phyloP scores from a whole-genome alignment of 169 alveolate genomes.

The Plasmodium knowlesi region DNA sequence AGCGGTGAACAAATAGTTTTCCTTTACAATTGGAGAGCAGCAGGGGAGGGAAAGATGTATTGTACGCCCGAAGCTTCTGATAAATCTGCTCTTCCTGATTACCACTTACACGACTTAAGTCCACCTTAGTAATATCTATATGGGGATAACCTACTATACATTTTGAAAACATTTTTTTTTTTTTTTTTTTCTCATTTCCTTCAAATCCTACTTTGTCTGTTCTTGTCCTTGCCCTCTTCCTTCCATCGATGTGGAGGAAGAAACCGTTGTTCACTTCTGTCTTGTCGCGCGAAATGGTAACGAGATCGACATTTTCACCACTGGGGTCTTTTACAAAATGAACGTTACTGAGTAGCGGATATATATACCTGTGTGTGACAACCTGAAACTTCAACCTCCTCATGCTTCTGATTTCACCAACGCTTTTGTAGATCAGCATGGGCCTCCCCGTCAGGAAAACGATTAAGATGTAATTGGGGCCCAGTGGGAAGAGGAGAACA shows the following conservation, averaged over 20 bases:
- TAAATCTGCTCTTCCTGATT: neutral
- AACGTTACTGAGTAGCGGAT: constrained; percentile 26
- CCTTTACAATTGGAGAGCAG: constrained; percentile 47
- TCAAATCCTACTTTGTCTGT: neutral
- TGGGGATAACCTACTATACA: constrained; percentile 41
- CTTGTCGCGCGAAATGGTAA: neutral
- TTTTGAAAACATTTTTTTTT: neutral
- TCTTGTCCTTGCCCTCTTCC: neutral
- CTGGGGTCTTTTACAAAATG: neutral
- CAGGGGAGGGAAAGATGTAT: neutral
- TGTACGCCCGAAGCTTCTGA: neutral
- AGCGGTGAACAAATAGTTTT: constrained; percentile 28
- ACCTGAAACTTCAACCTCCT: constrained; percentile 20
- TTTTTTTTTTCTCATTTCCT: neutral
- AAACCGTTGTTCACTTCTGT: constrained; percentile 6
- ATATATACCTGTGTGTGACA: constrained; percentile 6
- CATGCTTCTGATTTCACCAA: neutral
- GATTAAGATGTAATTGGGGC: constrained; percentile 22
- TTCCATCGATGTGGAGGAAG: neutral
- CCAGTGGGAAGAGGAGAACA: constrained; percentile 26
- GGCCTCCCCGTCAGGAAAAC: constrained; percentile 64
- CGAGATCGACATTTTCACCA: neutral
- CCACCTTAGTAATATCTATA: neutral
- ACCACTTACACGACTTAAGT: neutral
- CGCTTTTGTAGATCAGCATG: constrained; percentile 31